Evolutionary conservation across 441 rosid genomes (phyloP).

Genomic region (Adansonia madagascariensis): DNA sequence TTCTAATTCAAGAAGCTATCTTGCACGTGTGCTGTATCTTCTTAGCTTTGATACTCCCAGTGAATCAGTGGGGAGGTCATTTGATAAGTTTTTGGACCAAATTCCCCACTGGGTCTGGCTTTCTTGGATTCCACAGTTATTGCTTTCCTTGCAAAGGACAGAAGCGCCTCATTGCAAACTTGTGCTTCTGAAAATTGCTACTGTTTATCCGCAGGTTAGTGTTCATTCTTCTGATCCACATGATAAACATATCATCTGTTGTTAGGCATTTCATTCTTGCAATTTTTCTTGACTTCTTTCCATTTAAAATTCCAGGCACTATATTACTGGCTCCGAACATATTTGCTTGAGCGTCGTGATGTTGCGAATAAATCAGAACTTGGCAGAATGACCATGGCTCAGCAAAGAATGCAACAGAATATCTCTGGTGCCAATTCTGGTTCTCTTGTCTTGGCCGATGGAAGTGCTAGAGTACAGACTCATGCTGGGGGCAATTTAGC

Average conservation of each 20-base stretch:
- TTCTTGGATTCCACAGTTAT: conserved; percentile 50
- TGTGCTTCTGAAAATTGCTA: conserved; percentile 85
- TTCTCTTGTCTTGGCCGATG: conserved; percentile 59
- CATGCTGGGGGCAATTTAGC: conserved; percentile 58
- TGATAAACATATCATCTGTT: neutral
- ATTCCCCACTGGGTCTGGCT: conserved; percentile 53
- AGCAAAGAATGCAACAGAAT: conserved; percentile 91
- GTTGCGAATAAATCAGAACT: conserved; percentile 88
- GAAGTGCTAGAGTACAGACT: conserved; percentile 53
- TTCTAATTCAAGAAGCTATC: conserved; percentile 95
- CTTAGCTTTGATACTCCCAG: conserved; percentile 94
- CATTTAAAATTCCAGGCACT: conserved; percentile 61
- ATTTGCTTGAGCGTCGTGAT: conserved; percentile 97
- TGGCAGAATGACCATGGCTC: conserved; percentile 76
- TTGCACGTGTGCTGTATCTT: conserved; percentile 94
- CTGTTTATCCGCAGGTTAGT: conserved; percentile 87
- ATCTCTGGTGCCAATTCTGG: conserved; percentile 53
- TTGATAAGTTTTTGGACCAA: conserved; percentile 93
- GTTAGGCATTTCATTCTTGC: conserved; percentile 9
- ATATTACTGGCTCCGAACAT: conserved; percentile 98
- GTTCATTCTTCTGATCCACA: conserved; percentile 8
- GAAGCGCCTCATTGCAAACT: conserved; percentile 99
- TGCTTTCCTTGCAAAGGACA: conserved; percentile 95
- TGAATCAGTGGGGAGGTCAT: conserved; percentile 95
- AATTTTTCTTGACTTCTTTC: conserved; percentile 34